Evolutionary conservation across 2,329 filamentous ascomycete species (phyloP), one percentile per base, ranked within the genome.

Genomic region (Xylariaceae sp.): DNA sequence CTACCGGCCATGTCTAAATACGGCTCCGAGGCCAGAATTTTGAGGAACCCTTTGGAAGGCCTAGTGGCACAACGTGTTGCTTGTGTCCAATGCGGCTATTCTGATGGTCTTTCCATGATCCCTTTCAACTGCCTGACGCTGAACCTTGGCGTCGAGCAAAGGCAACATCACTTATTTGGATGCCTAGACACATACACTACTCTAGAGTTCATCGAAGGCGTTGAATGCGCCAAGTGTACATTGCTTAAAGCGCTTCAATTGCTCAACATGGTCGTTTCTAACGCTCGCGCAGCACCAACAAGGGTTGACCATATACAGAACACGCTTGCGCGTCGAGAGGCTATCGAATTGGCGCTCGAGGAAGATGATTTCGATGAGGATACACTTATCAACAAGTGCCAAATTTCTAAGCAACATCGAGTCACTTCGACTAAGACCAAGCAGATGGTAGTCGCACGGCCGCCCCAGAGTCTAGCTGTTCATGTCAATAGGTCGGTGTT

Each of bases 91-190:
- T 98, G 93, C 60, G 88, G 89, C 7, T 85, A 87, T 64, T 89
- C 88, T 0, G 89, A 95, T 54, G 90, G 90, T 1, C 73, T 96
- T 12, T 89, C 87, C 1, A 79, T 97, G 67, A 94, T 89, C 16
- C 89, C 89, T 0, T 97, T 97, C 72, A 96, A 93, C 59, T 96
- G 89, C 57, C 69, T 97, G 35, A 96, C 91, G 0, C 78, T 97
- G 1, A 89, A 85, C 28, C 78, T 97, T 2, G 87, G 86, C 1
- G 67, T 74, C 4, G 73, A 75, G 36, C 74, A 72, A 49, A 60
- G 65, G 22, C 69, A 75, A 15, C 87, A 90, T 56, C 78, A 89
- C 46, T 67, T 97, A 0, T 81, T 82, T 43, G 83, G 93, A 44
- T 84, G 89, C 41, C 67, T 98, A 16, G 85, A 94, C 58, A 82